Percentiles rank a stretch among this genome's conserved stretches.
Conservation (phyloP, 345 rosid genomes). For the Dipteronia sinensis region DNA sequence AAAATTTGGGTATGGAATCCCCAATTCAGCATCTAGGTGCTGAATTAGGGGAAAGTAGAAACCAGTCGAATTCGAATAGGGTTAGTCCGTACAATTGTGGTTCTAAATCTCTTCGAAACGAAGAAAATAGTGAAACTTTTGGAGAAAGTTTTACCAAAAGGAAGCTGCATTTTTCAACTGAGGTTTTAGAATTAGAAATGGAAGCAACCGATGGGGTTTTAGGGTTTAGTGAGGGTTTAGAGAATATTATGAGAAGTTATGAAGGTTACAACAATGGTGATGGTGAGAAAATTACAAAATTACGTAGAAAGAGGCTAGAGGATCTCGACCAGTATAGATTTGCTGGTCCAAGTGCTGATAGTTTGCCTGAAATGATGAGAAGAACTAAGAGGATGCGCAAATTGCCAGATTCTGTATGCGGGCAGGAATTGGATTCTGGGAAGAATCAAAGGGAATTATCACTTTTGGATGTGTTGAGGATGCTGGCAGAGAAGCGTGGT, state of each 20-base stretch:
- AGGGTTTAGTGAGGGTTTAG: neutral
- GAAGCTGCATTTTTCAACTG: conserved; percentile 25
- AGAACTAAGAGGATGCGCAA: conserved; percentile 15
- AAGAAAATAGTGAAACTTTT: conserved; percentile 9
- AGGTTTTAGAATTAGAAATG: conserved; percentile 16
- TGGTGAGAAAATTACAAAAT: neutral
- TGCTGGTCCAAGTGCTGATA: conserved; percentile 1
- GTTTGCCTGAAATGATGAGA: conserved; percentile 1
- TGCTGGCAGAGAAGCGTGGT: conserved; percentile 15
- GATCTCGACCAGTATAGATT: conserved; percentile 31
- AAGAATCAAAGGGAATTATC: conserved; percentile 1
- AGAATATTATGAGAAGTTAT: neutral
- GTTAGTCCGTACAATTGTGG: neutral
- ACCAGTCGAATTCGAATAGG: conserved; percentile 19
- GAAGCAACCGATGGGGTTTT: conserved; percentile 9
- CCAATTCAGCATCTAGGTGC: conserved; percentile 11
- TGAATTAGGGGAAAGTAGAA: neutral
- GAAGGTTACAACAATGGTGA: conserved; percentile 1
- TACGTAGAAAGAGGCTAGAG: conserved; percentile 11
- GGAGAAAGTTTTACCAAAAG: conserved; percentile 22
- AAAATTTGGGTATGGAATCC: conserved; percentile 19
- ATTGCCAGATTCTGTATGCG: conserved; percentile 30
- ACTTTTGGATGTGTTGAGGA: conserved; percentile 31
- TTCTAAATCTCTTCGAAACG: conserved; percentile 10
- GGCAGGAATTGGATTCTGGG: neutral